These are phyloP conservation scores for Quaeritorhiza haematococci DNA, from an alignment of 371 early-diverging fungal species.

Conservation along the genomic window DNA sequence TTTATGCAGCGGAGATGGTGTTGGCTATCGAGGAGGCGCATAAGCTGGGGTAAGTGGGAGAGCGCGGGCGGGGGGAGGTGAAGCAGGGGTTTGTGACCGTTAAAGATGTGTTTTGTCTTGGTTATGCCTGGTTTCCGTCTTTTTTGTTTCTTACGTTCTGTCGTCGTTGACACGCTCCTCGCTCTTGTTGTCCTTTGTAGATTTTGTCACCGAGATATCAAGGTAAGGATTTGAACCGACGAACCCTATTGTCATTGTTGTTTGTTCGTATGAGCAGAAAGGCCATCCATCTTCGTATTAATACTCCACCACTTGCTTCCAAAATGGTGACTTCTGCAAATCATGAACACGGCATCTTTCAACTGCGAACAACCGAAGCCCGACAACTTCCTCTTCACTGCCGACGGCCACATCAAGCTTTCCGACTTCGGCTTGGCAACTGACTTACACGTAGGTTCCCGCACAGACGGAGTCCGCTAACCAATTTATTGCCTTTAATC, in stretches of 20 bases:
- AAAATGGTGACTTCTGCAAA: too few species aligned
- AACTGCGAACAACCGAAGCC: constrained; percentile 52
- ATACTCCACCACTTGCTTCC: too few species aligned
- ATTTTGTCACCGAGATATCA: constrained; percentile 41
- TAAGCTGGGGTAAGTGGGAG: constrained; percentile 35
- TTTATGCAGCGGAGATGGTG: constrained; percentile 42
- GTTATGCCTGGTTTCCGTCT: too few species aligned
- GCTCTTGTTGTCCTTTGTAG: too few species aligned
- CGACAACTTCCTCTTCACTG: constrained; percentile 54
- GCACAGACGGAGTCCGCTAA: constrained; percentile 15
- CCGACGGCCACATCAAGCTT: constrained; percentile 53
- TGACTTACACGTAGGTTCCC: constrained; percentile 29
- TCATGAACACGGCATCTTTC: too few species aligned
- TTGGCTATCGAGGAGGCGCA: constrained; percentile 40
- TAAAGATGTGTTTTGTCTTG: not conserved
- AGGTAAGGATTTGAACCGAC: constrained; percentile 10
- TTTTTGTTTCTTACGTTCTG: too few species aligned
- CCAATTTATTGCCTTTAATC: not conserved
- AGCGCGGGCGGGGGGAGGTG: too few species aligned
- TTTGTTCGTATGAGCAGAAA: too few species aligned
- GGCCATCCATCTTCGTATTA: too few species aligned
- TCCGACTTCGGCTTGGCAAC: constrained; percentile 61
- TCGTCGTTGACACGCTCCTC: too few species aligned
- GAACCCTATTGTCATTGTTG: too few species aligned
- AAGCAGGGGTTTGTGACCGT: too few species aligned